Base-by-base conservation (phyloP, 2,329 filamentous ascomycete genomes). In the Monosporascus sp. region DNA sequence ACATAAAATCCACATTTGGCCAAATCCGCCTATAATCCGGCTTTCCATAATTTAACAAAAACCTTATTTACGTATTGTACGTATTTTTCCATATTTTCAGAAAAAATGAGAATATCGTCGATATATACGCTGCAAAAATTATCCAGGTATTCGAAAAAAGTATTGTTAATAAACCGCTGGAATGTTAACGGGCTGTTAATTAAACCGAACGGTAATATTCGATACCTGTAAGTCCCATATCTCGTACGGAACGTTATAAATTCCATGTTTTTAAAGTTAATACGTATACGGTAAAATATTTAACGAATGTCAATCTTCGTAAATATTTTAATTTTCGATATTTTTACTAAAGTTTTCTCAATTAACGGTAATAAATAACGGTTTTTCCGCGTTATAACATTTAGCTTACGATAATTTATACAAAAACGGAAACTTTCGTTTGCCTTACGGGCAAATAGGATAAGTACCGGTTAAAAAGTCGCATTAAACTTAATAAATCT, bases 81-180 rank as follows among this genome's bases (percentile, higher is more conserved):
- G 35, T 54, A 44, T 4, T 51, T 38, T 45, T 24, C 15, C 25
- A n/a, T 39, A 41, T 48, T 49, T 24, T 51, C 35, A 3, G 50
- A 51, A 48, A 38, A 54, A 36, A 54, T 51, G 27, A 51, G 25
- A 46, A 54, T 52, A 37, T 43, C 31, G 22, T 54, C 43, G 1
- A 50, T 25, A 51, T 51, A 51, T 35, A 47, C 22, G 11, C 14
- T 46, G 9, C 15, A 22, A 31, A 51, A 51, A 17, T 46, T 22
- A 20, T 50, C 22, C 44, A 52, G n/a, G 49, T 54, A 54, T 3
- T 45, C 36, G 4, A 15, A 25, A 31, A 50, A 41, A 35, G 18
- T 35, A 18, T 50, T 45, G 43, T 50, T 50, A 45, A 50, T 50
- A 45, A 44, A 50, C 6, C 22, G 27, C 22, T 45, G 36, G 15